Evolutionary conservation across 2,329 filamentous ascomycete species (phyloP).

Genomic region (Apiospora kogelbergensis): DNA sequence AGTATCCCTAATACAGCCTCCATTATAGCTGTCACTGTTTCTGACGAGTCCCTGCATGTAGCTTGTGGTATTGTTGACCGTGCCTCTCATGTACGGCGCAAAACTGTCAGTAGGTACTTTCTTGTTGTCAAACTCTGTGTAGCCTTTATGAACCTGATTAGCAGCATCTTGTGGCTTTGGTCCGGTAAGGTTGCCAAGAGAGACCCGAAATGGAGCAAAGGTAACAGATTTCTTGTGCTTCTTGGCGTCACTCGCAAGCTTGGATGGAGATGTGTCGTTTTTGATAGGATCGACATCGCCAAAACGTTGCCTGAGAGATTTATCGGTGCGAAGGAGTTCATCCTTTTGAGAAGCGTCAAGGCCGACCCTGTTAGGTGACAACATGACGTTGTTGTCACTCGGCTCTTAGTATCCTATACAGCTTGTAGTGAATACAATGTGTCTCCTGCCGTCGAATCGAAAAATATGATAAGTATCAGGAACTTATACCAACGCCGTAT

Average conservation of each 20-base stretch:
- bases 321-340: constrained; percentile 7
- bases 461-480: neutral
- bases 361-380: neutral
- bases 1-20: neutral
- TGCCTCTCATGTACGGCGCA: neutral
- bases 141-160: neutral
- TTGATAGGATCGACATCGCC: constrained; percentile 16
- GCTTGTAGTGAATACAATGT: neutral
- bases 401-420: neutral
- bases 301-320: constrained; percentile 19
- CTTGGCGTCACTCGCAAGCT: constrained; percentile 17
- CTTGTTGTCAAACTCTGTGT: neutral
- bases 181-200: neutral
- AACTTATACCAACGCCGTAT: neutral
- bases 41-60: neutral
- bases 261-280: constrained; percentile 8
- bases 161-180: neutral
- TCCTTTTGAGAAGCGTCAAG: neutral
- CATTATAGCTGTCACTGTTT: neutral
- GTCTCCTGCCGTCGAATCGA: neutral
- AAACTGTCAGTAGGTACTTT: neutral
- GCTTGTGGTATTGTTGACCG: neutral
- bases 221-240: constrained; percentile 15
- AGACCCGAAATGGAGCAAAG: constrained; percentile 18
- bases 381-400: neutral